These are phyloP conservation scores for Flaveria sonorensis DNA, from an alignment of 129 eudicot genomes.

Conservation along the genomic window DNA sequence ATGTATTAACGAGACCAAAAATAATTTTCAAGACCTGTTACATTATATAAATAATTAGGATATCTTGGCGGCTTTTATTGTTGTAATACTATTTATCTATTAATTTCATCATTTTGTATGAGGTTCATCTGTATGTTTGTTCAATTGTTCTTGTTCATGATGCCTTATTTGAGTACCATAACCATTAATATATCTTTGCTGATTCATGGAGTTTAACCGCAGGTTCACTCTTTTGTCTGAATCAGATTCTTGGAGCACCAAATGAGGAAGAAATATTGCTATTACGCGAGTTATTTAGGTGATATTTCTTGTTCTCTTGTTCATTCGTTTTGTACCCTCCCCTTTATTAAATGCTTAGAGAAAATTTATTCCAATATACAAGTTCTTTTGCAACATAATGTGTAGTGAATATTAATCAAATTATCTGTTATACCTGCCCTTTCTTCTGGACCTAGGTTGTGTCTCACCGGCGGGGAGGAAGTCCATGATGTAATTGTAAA, in stretches of 20 bases:
- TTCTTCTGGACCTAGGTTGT: conserved; percentile 49
- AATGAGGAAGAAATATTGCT: conserved; percentile 66
- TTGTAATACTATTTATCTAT: not conserved
- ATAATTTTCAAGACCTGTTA: too few species aligned
- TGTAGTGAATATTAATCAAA: not conserved
- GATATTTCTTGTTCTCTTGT: conserved; percentile 28
- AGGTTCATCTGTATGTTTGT: conserved; percentile 11
- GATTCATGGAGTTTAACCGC: conserved; percentile 51
- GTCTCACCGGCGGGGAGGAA: conserved; percentile 78
- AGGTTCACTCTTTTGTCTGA: conserved; percentile 63
- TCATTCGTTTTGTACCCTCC: not conserved
- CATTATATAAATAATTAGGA: too few species aligned
- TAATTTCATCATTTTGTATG: not conserved
- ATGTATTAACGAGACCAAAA: too few species aligned
- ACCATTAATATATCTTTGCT: conserved; percentile 35
- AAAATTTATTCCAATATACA: not conserved
- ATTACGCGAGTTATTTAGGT: conserved; percentile 73
- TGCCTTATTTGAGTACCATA: not conserved
- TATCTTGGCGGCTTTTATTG: not conserved
- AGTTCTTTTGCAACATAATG: not conserved
- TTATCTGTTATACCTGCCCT: conserved; percentile 14
- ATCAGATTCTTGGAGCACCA: conserved; percentile 86
- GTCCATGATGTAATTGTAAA: conserved; percentile 50
- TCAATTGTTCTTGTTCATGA: not conserved
- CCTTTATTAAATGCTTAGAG: not conserved